Evolutionary conservation across 2,329 filamentous ascomycete species (phyloP).

Genomic region (Calonectria multiphialidica): DNA sequence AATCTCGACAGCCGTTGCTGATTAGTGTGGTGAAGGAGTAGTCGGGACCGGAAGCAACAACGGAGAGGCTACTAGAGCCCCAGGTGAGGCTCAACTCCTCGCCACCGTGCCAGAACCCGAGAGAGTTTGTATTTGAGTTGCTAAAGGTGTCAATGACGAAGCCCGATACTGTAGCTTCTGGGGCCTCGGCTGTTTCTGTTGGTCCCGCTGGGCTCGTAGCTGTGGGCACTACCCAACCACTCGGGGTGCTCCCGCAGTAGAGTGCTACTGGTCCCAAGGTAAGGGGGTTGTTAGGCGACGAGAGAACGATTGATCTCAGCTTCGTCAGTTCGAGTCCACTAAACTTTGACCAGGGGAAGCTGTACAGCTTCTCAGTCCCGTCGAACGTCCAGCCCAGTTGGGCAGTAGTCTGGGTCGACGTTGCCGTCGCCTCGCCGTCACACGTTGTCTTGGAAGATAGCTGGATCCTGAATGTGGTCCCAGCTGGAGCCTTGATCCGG

Average conservation of each 20-base stretch:
- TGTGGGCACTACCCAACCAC: constrained; percentile 61
- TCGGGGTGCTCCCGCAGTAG: constrained; percentile 66
- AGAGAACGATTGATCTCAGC: constrained; percentile 64
- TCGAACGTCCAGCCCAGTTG: constrained; percentile 72
- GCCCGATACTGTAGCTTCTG: constrained; percentile 58
- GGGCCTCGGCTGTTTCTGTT: constrained; percentile 62
- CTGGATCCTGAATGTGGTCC: constrained; percentile 64
- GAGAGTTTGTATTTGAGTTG: constrained; percentile 64
- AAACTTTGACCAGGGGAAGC: constrained; percentile 67
- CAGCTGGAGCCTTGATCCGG: constrained; percentile 64
- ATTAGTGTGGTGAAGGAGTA: constrained; percentile 72
- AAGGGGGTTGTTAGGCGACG: constrained; percentile 57
- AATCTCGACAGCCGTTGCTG: constrained; percentile 49
- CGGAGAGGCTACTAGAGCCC: constrained; percentile 62
- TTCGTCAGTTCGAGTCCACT: constrained; percentile 62
- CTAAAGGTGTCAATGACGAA: constrained; percentile 73
- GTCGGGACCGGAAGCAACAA: constrained; percentile 55
- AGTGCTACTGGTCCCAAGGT: constrained; percentile 69
- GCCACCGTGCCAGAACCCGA: constrained; percentile 75
- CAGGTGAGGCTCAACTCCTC: constrained; percentile 70
- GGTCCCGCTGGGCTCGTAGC: constrained; percentile 55
- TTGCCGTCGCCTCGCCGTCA: constrained; percentile 51
- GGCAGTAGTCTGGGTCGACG: constrained; percentile 53
- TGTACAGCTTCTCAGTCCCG: constrained; percentile 70
- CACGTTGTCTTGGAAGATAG: constrained; percentile 61